phyloP scores from a whole-genome alignment of 129 eudicot genomes.

The Saposhnikovia divaricata region DNA sequence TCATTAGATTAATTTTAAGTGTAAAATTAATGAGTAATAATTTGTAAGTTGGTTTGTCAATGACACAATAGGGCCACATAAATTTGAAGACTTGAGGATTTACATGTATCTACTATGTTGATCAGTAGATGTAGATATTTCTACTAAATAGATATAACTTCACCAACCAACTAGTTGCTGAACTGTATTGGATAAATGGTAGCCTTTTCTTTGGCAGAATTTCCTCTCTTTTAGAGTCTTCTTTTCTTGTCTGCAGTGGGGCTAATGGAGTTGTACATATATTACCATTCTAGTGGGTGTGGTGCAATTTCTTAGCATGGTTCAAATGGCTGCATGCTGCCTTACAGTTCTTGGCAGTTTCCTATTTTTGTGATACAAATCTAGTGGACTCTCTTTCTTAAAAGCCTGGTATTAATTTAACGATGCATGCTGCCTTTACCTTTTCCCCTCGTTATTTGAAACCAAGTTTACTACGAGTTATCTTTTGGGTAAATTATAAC shows the following conservation, averaged over 20 bases:
- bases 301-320: background rate
- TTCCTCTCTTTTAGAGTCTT: background rate
- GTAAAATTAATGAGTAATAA: too few relatives aligned
- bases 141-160: too few relatives aligned
- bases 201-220: conserved; percentile 7
- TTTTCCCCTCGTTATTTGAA: background rate
- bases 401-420: conserved; percentile 16
- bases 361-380: conserved; percentile 22
- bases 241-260: background rate
- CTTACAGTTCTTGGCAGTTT: conserved; percentile 26
- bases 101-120: too few relatives aligned
- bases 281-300: background rate
- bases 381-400: conserved; percentile 20
- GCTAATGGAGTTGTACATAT: background rate
- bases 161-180: background rate
- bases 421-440: conserved; percentile 24
- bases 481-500: background rate
- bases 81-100: background rate
- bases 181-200: background rate
- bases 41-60: too few relatives aligned
- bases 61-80: too few relatives aligned
- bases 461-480: background rate
- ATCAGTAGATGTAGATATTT: too few relatives aligned
- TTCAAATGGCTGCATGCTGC: conserved; percentile 10
- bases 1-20: too few relatives aligned